phyloP scores from a whole-genome alignment of 331 rosid species.

The Quercus phellos region DNA sequence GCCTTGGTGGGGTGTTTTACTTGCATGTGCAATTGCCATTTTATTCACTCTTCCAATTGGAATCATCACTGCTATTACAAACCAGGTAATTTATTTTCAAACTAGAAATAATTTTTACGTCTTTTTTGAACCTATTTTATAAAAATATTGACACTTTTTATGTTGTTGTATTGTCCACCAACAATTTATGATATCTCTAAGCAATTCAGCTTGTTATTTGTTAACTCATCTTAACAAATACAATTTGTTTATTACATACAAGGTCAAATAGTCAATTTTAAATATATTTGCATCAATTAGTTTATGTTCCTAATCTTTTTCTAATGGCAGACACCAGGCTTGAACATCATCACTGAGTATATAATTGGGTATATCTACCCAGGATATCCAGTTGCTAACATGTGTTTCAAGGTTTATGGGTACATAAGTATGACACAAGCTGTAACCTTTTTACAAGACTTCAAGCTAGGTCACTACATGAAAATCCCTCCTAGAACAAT shows the following conservation, averaged over 20 bases:
- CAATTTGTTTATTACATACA: no score
- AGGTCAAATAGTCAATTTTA: background rate
- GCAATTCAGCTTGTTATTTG: no score
- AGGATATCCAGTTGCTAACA: slow-evolving; percentile 91
- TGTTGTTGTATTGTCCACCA: background rate
- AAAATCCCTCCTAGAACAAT: slow-evolving; percentile 88
- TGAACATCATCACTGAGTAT: slow-evolving; percentile 82
- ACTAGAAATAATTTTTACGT: background rate
- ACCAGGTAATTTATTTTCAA: slow-evolving; percentile 40
- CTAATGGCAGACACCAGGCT: slow-evolving; percentile 55
- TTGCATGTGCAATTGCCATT: slow-evolving; percentile 76
- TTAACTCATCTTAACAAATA: no score
- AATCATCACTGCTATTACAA: slow-evolving; percentile 82
- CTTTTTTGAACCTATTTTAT: background rate
- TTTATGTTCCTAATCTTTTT: background rate
- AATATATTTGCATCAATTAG: background rate
- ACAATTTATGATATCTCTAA: no score
- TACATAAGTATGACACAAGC: slow-evolving; percentile 91
- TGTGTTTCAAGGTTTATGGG: slow-evolving; percentile 95
- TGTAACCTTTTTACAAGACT: slow-evolving; percentile 77
- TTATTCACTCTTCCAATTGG: slow-evolving; percentile 92
- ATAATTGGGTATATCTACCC: slow-evolving; percentile 87
- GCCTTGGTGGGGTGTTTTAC: slow-evolving; percentile 96
- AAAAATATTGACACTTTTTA: background rate
- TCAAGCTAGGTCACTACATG: slow-evolving; percentile 97